These are phyloP conservation scores for Schizopora paradoxa DNA, from an alignment of 1,284 basidiomycete genomes.

Conservation along the genomic window DNA sequence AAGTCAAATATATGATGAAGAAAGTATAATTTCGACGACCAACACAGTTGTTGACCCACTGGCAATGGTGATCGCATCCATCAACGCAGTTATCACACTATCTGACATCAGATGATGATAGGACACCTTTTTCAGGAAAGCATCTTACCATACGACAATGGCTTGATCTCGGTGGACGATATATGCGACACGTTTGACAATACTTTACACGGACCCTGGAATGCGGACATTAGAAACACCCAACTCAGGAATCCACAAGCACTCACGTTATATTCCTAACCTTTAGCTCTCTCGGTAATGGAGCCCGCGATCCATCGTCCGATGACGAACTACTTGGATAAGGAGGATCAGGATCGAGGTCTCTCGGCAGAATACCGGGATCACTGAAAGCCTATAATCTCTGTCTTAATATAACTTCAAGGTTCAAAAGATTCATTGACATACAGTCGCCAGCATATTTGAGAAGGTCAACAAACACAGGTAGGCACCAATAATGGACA, in stretches of 20 bases:
- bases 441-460: slow-evolving; percentile 71
- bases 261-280: slow-evolving; percentile 76
- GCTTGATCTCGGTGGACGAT: slow-evolving; percentile 85
- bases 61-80: slow-evolving; percentile 86
- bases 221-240: background rate
- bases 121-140: slow-evolving; percentile 3
- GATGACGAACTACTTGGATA: slow-evolving; percentile 55
- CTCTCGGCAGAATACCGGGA: slow-evolving; percentile 84
- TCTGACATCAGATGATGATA: slow-evolving; percentile 5
- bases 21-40: slow-evolving; percentile 88
- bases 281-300: slow-evolving; percentile 76
- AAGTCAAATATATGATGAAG: slow-evolving; percentile 77
- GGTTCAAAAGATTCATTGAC: slow-evolving; percentile 27
- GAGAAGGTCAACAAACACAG: slow-evolving; percentile 71
- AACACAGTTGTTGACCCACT: slow-evolving; percentile 93
- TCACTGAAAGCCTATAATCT: slow-evolving; percentile 65
- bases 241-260: background rate
- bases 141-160: slow-evolving; percentile 82
- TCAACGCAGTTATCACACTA: slow-evolving; percentile 95
- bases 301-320: slow-evolving; percentile 54
- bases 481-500: slow-evolving; percentile 72
- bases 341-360: slow-evolving; percentile 81
- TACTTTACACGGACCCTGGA: slow-evolving; percentile 82
- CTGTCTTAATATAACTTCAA: slow-evolving; percentile 9
- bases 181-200: slow-evolving; percentile 85